phyloP scores from a whole-genome alignment of 2,329 filamentous ascomycete genomes.

The Penicillium sumatraense region DNA sequence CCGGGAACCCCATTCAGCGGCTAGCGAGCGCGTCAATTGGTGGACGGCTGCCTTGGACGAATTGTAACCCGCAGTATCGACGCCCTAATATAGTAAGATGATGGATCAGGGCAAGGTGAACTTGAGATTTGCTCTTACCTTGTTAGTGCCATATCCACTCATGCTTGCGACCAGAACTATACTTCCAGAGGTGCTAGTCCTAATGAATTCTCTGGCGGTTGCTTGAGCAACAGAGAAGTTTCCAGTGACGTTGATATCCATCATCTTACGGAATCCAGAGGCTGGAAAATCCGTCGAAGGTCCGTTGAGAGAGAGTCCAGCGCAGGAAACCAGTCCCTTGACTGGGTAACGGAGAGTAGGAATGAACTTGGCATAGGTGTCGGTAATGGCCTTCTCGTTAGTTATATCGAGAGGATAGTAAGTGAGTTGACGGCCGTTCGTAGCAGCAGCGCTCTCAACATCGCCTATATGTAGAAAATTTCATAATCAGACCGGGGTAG shows the following conservation, averaged over 20 bases:
- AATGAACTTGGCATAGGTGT: slow-evolving; percentile 24
- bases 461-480: neutral
- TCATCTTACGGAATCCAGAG: slow-evolving; percentile 22
- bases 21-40: slow-evolving; percentile 50
- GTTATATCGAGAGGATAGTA: slow-evolving; percentile 30
- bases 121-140: slow-evolving; percentile 10
- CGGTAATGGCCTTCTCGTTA: slow-evolving; percentile 17
- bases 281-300: slow-evolving; percentile 32
- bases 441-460: slow-evolving; percentile 10
- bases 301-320: slow-evolving; percentile 35
- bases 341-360: slow-evolving; percentile 29
- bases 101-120: neutral
- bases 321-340: slow-evolving; percentile 37
- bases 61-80: slow-evolving; percentile 42
- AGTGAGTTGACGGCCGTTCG: slow-evolving; percentile 5
- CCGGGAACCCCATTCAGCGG: slow-evolving; percentile 50
- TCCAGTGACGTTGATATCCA: slow-evolving; percentile 34
- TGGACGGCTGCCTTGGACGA: slow-evolving; percentile 52
- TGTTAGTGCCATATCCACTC: slow-evolving; percentile 24
- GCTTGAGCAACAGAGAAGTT: slow-evolving; percentile 25
- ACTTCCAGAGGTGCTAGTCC: slow-evolving; percentile 5
- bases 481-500: neutral
- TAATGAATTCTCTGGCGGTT: slow-evolving; percentile 10
- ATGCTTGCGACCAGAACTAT: slow-evolving; percentile 28
- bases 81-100: neutral